phyloP scores from a whole-genome alignment of 2,329 filamentous ascomycete genomes.

The Aspergillus brunneoviolaceus region DNA sequence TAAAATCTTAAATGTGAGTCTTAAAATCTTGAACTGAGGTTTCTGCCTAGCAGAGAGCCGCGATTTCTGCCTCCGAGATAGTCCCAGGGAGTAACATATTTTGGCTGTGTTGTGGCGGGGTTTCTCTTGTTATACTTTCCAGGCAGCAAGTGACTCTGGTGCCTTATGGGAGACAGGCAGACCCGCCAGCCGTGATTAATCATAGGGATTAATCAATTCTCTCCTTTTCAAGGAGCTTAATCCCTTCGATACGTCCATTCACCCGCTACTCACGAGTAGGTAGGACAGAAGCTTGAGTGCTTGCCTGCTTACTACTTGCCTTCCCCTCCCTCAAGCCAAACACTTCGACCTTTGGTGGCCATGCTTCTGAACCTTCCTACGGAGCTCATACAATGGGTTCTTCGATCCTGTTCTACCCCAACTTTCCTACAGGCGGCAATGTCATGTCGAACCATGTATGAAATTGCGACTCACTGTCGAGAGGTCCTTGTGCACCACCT shows the following conservation, averaged over 20 bases:
- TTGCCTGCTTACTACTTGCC: background rate
- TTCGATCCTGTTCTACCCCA: slow-evolving; percentile 34
- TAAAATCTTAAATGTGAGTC: background rate
- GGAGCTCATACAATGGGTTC: slow-evolving; percentile 42
- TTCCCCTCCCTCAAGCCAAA: background rate
- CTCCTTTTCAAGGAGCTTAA: background rate
- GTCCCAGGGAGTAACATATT: background rate
- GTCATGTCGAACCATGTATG: slow-evolving; percentile 37
- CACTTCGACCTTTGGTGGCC: slow-evolving; percentile 1
- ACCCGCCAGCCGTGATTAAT: background rate
- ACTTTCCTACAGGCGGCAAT: slow-evolving; percentile 40
- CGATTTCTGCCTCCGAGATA: background rate
- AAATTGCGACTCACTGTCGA: slow-evolving; percentile 35
- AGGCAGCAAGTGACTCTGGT: background rate
- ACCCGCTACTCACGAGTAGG: background rate
- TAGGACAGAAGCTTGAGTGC: background rate
- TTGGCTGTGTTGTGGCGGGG: background rate
- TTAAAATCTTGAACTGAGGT: background rate
- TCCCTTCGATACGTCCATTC: background rate
- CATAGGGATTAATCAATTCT: background rate
- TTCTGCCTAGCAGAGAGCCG: background rate
- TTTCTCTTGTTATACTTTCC: background rate
- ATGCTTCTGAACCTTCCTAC: slow-evolving; percentile 40
- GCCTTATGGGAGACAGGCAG: background rate
- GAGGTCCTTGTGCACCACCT: slow-evolving; percentile 40